Percentiles rank a stretch among this genome's conserved stretches.
Evolutionary conservation across 495 filamentous ascomycete genomes (phyloP).

Genomic region (Thozetella sp.): DNA sequence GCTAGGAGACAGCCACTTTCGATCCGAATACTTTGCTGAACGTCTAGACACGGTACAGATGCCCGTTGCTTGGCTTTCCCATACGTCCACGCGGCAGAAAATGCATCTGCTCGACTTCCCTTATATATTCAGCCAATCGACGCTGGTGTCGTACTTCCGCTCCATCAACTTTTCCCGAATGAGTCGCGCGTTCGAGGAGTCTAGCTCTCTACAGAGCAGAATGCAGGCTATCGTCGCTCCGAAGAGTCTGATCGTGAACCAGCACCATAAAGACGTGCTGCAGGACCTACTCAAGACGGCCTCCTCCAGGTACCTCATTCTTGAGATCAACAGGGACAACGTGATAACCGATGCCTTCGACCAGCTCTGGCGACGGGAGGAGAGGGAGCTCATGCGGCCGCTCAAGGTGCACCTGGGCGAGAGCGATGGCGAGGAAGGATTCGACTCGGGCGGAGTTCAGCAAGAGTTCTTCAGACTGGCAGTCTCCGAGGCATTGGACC

Average conservation of each 20-base stretch:
- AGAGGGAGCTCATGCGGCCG: slow-evolving; percentile 79
- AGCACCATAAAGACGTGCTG: slow-evolving; percentile 49
- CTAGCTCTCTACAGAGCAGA: slow-evolving; percentile 63
- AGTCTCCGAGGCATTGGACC: slow-evolving; percentile 74
- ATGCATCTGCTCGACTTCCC: slow-evolving; percentile 80
- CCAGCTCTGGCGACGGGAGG: slow-evolving; percentile 84
- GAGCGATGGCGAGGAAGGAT: slow-evolving; percentile 79
- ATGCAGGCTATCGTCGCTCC: slow-evolving; percentile 60
- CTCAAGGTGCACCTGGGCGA: slow-evolving; percentile 87
- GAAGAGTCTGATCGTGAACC: slow-evolving; percentile 41
- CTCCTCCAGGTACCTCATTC: slow-evolving; percentile 71
- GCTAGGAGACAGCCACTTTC: slow-evolving; percentile 67
- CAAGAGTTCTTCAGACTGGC: slow-evolving; percentile 92
- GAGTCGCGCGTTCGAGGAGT: slow-evolving; percentile 73
- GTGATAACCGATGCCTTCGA: slow-evolving; percentile 80
- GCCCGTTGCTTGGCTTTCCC: slow-evolving; percentile 73
- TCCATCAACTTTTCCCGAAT: slow-evolving; percentile 85
- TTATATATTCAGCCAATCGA: slow-evolving; percentile 75
- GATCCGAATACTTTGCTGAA: slow-evolving; percentile 74
- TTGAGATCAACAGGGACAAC: slow-evolving; percentile 72
- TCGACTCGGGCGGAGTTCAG: slow-evolving; percentile 92
- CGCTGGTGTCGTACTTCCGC: slow-evolving; percentile 81
- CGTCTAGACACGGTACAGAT: slow-evolving; percentile 76
- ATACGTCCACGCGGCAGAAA: slow-evolving; percentile 55
- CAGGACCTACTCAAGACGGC: slow-evolving; percentile 64